Evolutionary conservation across 164 flowering plant genomes (phyloP).

Genomic region (Pachysandra terminalis): DNA sequence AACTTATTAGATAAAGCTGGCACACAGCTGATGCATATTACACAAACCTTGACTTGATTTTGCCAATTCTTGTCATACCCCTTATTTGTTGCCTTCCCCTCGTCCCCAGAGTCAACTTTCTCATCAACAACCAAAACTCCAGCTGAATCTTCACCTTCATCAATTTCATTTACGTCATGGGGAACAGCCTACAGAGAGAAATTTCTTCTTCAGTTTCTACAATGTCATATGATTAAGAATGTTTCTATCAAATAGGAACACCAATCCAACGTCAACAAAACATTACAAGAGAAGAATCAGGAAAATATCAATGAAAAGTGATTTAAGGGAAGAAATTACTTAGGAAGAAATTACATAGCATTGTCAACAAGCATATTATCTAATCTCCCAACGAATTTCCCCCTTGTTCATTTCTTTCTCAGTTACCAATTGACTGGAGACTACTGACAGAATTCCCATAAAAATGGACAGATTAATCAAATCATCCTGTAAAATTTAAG

Average conservation of each 20-base stretch:
- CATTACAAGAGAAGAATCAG: neutral
- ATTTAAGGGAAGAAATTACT: no score
- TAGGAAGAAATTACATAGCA: no score
- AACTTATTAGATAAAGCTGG: neutral
- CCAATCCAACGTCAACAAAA: neutral
- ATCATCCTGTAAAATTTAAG: no score
- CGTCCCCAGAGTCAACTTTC: neutral
- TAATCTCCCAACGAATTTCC: no score
- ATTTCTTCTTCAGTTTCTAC: neutral
- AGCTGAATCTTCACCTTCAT: slow-evolving; percentile 13
- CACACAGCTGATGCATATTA: neutral
- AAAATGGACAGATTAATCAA: no score
- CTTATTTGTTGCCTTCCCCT: neutral
- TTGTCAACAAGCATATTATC: no score
- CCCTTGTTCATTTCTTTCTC: no score
- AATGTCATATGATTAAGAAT: no score
- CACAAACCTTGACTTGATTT: neutral
- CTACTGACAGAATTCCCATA: no score
- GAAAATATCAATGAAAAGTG: no score
- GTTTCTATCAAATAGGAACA: neutral
- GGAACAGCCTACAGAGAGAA: slow-evolving; percentile 13
- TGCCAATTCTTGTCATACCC: neutral
- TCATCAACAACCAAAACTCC: slow-evolving; percentile 1
- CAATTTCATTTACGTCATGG: slow-evolving; percentile 14
- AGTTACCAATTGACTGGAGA: no score